phyloP scores from a whole-genome alignment of 2,329 filamentous ascomycete genomes.

The Bisporella sp. region DNA sequence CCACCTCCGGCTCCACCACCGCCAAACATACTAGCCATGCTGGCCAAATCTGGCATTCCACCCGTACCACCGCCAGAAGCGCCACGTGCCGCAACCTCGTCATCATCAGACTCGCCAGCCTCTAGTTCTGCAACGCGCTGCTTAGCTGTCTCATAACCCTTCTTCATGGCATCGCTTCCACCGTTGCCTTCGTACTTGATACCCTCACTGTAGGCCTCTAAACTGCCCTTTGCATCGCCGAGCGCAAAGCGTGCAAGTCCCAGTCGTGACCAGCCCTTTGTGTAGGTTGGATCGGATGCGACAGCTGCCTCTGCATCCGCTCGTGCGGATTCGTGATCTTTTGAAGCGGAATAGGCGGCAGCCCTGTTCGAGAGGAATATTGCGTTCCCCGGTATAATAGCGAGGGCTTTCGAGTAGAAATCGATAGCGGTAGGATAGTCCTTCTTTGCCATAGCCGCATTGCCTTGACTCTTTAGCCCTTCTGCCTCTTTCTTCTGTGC shows the following conservation, averaged over 20 bases:
- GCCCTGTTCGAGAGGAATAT: conserved; percentile 98
- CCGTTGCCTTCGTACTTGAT: conserved; percentile 93
- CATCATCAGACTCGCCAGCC: conserved; percentile 36
- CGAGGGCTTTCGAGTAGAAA: conserved; percentile 80
- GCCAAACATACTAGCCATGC: conserved; percentile 67
- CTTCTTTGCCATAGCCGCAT: conserved; percentile 91
- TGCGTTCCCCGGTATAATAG: conserved; percentile 75
- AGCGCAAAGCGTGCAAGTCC: conserved; percentile 88
- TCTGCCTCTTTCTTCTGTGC: conserved; percentile 76
- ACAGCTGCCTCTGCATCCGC: conserved; percentile 89
- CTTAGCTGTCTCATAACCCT: conserved; percentile 91
- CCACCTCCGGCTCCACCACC: conserved; percentile 57
- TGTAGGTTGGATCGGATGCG: conserved; percentile 82
- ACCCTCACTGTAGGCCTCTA: conserved; percentile 90
- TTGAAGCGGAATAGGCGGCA: conserved; percentile 79
- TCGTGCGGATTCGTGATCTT: conserved; percentile 77
- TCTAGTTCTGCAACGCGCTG: conserved; percentile 77
- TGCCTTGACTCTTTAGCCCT: conserved; percentile 80
- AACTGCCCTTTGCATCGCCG: conserved; percentile 81
- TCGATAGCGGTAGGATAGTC: conserved; percentile 80
- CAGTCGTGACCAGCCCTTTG: conserved; percentile 92
- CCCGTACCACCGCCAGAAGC: conserved; percentile 40
- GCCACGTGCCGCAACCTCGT: conserved; percentile 44
- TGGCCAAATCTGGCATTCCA: conserved; percentile 65
- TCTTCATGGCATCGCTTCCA: conserved; percentile 95